These are phyloP conservation scores for Apiospora arundinis DNA, from an alignment of 2,329 filamentous ascomycete genomes.

Conservation along the genomic window DNA sequence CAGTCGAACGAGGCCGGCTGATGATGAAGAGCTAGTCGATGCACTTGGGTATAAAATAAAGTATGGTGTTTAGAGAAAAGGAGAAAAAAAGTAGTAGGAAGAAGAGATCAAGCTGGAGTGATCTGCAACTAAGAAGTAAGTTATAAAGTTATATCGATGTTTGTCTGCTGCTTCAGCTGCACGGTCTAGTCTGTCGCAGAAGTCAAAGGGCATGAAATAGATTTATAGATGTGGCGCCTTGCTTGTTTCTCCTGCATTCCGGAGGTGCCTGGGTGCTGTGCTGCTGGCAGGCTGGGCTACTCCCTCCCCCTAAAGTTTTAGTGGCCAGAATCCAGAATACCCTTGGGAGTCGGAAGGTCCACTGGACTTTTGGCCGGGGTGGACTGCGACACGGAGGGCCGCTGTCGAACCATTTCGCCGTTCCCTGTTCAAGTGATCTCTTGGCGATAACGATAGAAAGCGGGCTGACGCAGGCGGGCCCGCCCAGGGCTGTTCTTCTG, in stretches of 20 bases:
- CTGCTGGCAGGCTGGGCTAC: background rate
- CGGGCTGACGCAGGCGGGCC: background rate
- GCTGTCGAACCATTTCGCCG: conserved; percentile 16
- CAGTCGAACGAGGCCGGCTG: conserved; percentile 1
- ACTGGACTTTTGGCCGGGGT: background rate
- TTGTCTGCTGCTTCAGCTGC: background rate
- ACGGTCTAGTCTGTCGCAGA: background rate
- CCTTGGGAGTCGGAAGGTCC: background rate
- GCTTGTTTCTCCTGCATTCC: background rate
- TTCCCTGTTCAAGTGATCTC: background rate
- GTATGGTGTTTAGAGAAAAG: background rate
- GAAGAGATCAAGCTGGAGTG: background rate
- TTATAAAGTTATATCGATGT: background rate
- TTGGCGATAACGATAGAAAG: background rate
- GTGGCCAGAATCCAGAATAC: background rate
- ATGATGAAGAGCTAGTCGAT: background rate
- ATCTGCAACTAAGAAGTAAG: background rate
- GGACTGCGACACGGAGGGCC: conserved; percentile 5
- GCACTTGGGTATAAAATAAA: background rate
- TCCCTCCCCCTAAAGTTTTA: conserved; percentile 15
- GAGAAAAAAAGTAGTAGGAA: background rate
- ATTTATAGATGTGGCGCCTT: conserved; percentile 11
- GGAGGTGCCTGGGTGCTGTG: background rate
- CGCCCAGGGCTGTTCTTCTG: too few relatives aligned
- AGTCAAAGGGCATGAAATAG: conserved; percentile 12